Evolutionary conservation across 352 stramenopile genomes (phyloP).

Genomic region (Stramenopiles sp.): DNA sequence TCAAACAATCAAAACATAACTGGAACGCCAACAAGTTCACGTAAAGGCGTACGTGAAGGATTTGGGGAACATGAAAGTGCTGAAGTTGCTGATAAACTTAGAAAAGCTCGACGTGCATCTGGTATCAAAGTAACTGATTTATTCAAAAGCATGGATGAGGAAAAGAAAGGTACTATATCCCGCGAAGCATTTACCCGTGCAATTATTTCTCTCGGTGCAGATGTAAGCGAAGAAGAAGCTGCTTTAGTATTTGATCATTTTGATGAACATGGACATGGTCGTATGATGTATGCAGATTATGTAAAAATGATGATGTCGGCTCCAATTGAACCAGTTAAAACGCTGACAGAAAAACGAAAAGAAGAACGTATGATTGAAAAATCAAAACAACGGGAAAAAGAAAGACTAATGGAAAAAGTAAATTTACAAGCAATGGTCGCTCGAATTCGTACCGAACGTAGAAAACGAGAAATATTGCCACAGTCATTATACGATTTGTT

Average conservation of each 20-base stretch:
- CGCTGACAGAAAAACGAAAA: background rate
- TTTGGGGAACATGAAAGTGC: background rate
- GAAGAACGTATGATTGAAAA: background rate
- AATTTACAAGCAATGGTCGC: background rate
- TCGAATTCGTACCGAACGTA: background rate
- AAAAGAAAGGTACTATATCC: background rate
- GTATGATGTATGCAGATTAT: background rate
- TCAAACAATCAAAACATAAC: background rate
- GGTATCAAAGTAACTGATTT: background rate
- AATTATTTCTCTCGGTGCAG: background rate
- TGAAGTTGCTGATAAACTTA: background rate
- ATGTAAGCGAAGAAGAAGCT: background rate
- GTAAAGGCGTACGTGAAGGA: background rate
- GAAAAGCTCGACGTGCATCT: background rate
- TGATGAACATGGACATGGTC: background rate
- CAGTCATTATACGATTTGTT: background rate
- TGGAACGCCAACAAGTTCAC: background rate
- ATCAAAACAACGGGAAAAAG: background rate
- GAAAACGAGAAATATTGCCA: background rate
- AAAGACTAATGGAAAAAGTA: background rate
- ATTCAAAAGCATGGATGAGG: background rate
- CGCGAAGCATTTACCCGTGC: background rate
- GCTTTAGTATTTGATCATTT: background rate
- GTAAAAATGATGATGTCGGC: constrained; percentile 7
- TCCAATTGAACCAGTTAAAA: background rate